These are phyloP conservation scores for Cryphonectria naterciae DNA, from an alignment of 2,329 filamentous ascomycete genomes.

Conservation along the genomic window DNA sequence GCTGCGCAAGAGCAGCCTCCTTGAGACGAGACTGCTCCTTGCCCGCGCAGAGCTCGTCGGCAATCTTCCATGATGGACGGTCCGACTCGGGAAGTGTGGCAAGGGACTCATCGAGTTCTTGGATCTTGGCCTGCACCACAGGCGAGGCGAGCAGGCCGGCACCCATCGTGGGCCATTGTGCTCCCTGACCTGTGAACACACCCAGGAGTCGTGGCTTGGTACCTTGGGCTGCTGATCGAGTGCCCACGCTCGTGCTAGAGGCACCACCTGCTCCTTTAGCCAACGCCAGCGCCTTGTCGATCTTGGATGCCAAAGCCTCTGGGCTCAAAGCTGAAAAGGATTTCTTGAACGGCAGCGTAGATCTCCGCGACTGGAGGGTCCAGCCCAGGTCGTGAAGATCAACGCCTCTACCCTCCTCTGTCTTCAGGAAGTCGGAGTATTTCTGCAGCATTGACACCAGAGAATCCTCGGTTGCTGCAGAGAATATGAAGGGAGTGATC, in stretches of 20 bases:
- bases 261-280: not conserved
- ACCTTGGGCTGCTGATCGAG: not conserved
- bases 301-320: constrained; percentile 34
- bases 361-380: constrained; percentile 2
- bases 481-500: constrained; percentile 35
- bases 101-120: constrained; percentile 28
- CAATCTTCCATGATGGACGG: constrained; percentile 33
- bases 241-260: not conserved
- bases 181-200: constrained; percentile 42
- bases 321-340: constrained; percentile 25
- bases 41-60: constrained; percentile 31
- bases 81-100: constrained; percentile 27
- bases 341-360: constrained; percentile 19
- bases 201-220: constrained; percentile 36
- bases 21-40: constrained; percentile 32
- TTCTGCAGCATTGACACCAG: not conserved
- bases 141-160: constrained; percentile 35
- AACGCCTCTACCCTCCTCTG: not conserved
- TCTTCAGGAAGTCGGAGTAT: not conserved
- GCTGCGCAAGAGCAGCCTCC: constrained; percentile 38
- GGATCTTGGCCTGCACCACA: constrained; percentile 30
- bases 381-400: not conserved
- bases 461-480: constrained; percentile 34
- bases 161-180: constrained; percentile 43
- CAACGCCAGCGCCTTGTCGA: constrained; percentile 30